Evolutionary conservation across 2,329 filamentous ascomycete species (phyloP), one percentile per base, ranked within the genome.

Genomic region (Colletotrichum cordylinicola): DNA sequence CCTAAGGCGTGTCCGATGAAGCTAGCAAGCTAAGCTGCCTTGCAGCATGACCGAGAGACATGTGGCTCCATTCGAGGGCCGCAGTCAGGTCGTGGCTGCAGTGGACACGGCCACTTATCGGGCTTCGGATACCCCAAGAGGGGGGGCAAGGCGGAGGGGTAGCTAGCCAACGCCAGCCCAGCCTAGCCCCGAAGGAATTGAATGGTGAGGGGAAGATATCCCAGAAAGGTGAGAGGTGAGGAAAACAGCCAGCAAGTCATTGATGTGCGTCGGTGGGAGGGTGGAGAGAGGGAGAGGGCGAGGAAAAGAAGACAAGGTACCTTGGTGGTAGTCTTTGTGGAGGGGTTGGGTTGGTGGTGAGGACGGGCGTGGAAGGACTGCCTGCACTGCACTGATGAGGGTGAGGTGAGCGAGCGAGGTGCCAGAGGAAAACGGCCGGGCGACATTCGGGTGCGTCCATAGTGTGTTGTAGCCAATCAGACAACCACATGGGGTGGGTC

Each of bases 21-120:
- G 72, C 71, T 74, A 76, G 64, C 35, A 74, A 43, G 62, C 68
- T 67, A 72, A 52, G n/a, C 55, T 62, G 58, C 75, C 75, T 76
- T 67, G 75, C 75, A 76, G 75, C 67, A 76, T 64, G 70, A 68
- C 64, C 61, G 56, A 62, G 60, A 67, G 74, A 77, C 70, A 77
- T 76, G 77, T 78, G 77, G 77, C 76, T 78, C 77, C 77, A 78
- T 70, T 78, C 31, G 56, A 70, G 16, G 76, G 35, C 62, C 31
- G 29, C 68, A 58, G 43, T 52, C 33, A 61, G 64, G 62, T 35
- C 37, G 61, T 70, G 72, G 76, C 73, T 78, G 76, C 76, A 78
- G 67, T 43, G 67, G 67, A 55, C 43, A 68, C 35, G 60, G 65
- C 73, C 66, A 58, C 60, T 69, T 37, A 62, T 72, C 69, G 60